Conservation (phyloP, 164 flowering plant species). For the Liquidambar formosana region DNA sequence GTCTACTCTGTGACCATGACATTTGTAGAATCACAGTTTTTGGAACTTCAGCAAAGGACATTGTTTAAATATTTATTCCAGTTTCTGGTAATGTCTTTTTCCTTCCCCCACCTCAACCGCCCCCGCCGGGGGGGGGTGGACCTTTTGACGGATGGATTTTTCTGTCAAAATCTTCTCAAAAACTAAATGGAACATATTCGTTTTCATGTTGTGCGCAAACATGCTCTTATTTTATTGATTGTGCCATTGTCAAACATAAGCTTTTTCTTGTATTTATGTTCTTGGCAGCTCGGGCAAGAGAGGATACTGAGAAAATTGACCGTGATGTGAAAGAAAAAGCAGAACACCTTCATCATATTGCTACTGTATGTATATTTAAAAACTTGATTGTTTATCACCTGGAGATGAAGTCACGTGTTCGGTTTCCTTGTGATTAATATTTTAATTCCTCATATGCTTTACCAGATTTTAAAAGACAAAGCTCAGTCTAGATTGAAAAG, state of each 20-base stretch:
- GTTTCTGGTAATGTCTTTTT: too few relatives aligned
- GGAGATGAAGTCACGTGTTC: not conserved
- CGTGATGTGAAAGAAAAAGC: slow-evolving; percentile 80
- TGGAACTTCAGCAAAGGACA: not conserved
- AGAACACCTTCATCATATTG: slow-evolving; percentile 74
- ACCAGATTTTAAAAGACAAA: slow-evolving; percentile 71
- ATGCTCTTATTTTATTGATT: slow-evolving; percentile 3
- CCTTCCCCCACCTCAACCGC: too few relatives aligned
- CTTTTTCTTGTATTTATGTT: not conserved
- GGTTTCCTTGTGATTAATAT: not conserved
- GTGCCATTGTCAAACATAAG: slow-evolving; percentile 6
- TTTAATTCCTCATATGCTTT: not conserved
- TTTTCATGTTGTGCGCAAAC: not conserved
- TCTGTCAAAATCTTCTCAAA: too few relatives aligned
- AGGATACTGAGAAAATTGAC: slow-evolving; percentile 89
- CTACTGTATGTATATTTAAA: slow-evolving; percentile 45
- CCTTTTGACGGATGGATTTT: too few relatives aligned
- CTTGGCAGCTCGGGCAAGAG: slow-evolving; percentile 81
- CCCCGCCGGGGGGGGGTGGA: too few relatives aligned
- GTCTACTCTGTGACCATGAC: not conserved
- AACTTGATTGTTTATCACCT: not conserved
- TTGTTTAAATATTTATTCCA: not conserved
- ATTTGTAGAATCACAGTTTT: not conserved
- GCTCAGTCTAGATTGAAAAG: slow-evolving; percentile 73
- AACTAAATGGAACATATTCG: too few relatives aligned